Percentiles rank a stretch among this genome's conserved stretches.
Evolutionary conservation across 106 monocot species (phyloP).

Genomic region (Cymbidium sinense): DNA sequence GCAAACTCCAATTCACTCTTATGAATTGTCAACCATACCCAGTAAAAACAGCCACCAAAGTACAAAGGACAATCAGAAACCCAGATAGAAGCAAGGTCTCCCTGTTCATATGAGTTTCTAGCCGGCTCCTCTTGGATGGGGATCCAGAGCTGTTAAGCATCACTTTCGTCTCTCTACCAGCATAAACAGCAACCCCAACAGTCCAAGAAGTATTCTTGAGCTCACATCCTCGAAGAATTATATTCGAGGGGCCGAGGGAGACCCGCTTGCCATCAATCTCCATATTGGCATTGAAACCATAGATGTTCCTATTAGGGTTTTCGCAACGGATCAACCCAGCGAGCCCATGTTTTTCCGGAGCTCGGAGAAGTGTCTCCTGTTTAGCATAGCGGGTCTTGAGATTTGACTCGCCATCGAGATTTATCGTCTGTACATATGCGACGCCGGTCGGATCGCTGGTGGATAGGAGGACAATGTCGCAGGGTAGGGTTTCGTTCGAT

Average conservation of each 20-base stretch:
- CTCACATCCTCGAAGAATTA: constrained; percentile 79
- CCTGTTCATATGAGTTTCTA: constrained; percentile 87
- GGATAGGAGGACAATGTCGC: constrained; percentile 77
- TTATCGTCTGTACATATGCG: constrained; percentile 89
- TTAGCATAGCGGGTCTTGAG: constrained; percentile 94
- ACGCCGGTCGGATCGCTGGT: constrained; percentile 86
- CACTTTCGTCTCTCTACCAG: constrained; percentile 72
- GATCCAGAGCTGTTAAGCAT: constrained; percentile 90
- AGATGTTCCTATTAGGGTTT: constrained; percentile 79
- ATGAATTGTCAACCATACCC: constrained; percentile 49
- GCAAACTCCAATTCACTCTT: constrained; percentile 31
- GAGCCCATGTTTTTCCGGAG: constrained; percentile 1
- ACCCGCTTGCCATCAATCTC: constrained; percentile 53
- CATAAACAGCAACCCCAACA: constrained; percentile 62
- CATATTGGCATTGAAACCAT: constrained; percentile 70
- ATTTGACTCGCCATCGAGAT: constrained; percentile 90
- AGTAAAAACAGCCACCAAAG: constrained; percentile 25
- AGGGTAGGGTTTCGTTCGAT: constrained; percentile 63
- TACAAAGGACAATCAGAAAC: constrained; percentile 48
- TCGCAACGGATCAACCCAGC: constrained; percentile 60
- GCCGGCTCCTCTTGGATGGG: constrained; percentile 71
- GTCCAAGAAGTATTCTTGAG: constrained; percentile 78
- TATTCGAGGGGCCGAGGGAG: constrained; percentile 64
- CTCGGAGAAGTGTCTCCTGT: constrained; percentile 33
- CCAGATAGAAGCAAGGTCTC: constrained; percentile 69